A percentile compares a stretch with the other conserved stretches of the same genome.
These are phyloP conservation scores for Dryas octopetala DNA, from an alignment of 306 rosid species.

Conservation along the genomic window DNA sequence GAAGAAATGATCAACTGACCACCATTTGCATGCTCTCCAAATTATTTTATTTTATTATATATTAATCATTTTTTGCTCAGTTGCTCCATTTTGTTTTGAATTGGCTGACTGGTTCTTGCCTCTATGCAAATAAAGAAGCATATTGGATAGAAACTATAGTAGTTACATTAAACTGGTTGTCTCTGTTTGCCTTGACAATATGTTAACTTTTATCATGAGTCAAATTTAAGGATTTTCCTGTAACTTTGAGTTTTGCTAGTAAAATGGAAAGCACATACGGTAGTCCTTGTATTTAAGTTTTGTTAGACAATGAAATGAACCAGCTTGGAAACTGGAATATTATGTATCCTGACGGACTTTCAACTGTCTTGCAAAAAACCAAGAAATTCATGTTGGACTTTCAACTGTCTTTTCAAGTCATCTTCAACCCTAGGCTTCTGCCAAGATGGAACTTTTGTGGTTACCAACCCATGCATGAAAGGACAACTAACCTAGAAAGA, in stretches of 20 bases:
- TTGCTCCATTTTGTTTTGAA: neutral
- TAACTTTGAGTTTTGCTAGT: too few species aligned
- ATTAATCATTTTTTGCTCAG: neutral
- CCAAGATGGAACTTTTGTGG: neutral
- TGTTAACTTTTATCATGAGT: too few species aligned
- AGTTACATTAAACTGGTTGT: neutral
- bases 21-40: neutral
- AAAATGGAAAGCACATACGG: neutral
- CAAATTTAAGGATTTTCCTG: too few species aligned
- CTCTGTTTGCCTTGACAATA: too few species aligned
- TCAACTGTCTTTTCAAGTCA: neutral
- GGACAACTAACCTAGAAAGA: neutral
- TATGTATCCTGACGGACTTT: too few species aligned
- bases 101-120: neutral
- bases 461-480: neutral
- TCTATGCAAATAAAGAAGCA: neutral
- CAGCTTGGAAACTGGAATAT: too few species aligned
- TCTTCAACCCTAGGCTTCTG: neutral
- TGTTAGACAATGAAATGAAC: neutral
- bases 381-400: neutral
- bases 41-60: neutral
- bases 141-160: neutral
- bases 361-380: neutral
- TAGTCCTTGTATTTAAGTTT: neutral
- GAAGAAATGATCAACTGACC: constrained; percentile 22